Percentiles rank a stretch among this genome's conserved stretches.
Conservation (phyloP, 2,329 filamentous ascomycete genomes). For the Dothistroma pini region DNA sequence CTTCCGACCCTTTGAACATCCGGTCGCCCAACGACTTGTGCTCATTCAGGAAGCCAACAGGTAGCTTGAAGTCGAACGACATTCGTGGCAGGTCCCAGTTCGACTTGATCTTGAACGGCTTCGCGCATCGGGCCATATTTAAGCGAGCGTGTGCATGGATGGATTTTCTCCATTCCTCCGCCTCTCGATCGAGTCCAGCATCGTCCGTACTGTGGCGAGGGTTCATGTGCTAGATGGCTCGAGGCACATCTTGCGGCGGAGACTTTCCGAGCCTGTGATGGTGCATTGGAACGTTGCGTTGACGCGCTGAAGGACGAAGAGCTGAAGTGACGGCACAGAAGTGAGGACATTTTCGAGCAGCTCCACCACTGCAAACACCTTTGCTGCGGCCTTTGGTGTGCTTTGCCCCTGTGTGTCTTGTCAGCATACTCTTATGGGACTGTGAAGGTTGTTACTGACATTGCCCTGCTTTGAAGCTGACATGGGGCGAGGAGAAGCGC, state of each 20-base stretch:
- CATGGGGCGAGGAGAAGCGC: neutral
- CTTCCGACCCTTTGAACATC: too few species aligned
- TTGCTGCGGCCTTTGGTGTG: neutral
- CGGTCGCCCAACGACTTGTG: too few species aligned
- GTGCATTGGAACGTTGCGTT: conserved; percentile 2
- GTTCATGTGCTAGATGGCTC: neutral
- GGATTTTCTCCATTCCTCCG: too few species aligned
- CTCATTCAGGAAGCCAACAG: too few species aligned
- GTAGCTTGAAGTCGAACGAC: too few species aligned
- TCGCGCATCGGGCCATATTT: too few species aligned
- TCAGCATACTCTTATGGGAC: neutral
- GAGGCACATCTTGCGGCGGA: conserved; percentile 4
- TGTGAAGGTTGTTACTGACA: neutral
- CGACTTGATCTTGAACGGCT: too few species aligned
- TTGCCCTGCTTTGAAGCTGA: neutral
- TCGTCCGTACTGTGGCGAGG: too few species aligned
- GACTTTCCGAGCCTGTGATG: neutral
- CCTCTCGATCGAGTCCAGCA: too few species aligned
- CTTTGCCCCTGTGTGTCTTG: too few species aligned
- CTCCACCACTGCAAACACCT: neutral
- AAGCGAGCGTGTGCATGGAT: too few species aligned
- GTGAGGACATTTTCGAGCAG: neutral
- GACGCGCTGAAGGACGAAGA: conserved; percentile 6
- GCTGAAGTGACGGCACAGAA: neutral
- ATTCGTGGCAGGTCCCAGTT: too few species aligned